Evolutionary conservation across 495 filamentous ascomycete species (phyloP).

Genomic region (Xylaria bambusicola): DNA sequence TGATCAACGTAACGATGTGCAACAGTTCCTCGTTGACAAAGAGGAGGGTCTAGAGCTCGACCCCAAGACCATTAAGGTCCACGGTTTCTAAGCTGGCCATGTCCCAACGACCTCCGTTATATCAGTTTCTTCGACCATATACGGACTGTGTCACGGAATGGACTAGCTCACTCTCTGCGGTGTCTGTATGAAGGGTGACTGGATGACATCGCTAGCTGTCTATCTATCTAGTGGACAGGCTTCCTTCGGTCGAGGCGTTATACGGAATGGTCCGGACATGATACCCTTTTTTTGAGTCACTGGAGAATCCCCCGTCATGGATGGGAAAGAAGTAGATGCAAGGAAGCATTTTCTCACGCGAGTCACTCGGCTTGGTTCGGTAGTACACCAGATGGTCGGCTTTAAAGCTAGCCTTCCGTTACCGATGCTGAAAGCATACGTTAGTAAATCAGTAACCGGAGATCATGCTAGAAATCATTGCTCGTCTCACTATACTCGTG

Average conservation of each 20-base stretch:
- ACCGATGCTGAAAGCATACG: conserved; percentile 14
- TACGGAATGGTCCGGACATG: conserved; percentile 38
- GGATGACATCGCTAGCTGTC: conserved; percentile 23
- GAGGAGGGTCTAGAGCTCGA: conserved; percentile 88
- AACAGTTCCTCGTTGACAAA: conserved; percentile 95
- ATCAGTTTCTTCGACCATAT: conserved; percentile 24
- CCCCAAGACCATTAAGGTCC: conserved; percentile 96
- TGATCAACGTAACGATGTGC: conserved; percentile 97
- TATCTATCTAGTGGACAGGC: conserved; percentile 30
- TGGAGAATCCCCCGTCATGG: conserved; percentile 20
- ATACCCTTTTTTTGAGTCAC: conserved; percentile 35
- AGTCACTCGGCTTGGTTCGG: conserved; percentile 3
- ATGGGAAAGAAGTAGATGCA: conserved; percentile 14
- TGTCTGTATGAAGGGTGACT: conserved; percentile 15
- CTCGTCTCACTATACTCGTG: background rate
- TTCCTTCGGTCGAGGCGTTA: conserved; percentile 36
- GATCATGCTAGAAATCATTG: background rate
- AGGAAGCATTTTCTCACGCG: background rate
- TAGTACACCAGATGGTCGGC: conserved; percentile 7
- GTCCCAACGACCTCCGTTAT: conserved; percentile 33
- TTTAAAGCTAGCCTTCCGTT: conserved; percentile 9
- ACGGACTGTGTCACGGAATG: conserved; percentile 25
- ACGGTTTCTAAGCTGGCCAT: conserved; percentile 68
- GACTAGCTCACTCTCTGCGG: conserved; percentile 25
- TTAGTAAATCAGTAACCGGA: conserved; percentile 9